Evolutionary conservation across 2,329 filamentous ascomycete genomes (phyloP).

Genomic region (Massarina eburnea): DNA sequence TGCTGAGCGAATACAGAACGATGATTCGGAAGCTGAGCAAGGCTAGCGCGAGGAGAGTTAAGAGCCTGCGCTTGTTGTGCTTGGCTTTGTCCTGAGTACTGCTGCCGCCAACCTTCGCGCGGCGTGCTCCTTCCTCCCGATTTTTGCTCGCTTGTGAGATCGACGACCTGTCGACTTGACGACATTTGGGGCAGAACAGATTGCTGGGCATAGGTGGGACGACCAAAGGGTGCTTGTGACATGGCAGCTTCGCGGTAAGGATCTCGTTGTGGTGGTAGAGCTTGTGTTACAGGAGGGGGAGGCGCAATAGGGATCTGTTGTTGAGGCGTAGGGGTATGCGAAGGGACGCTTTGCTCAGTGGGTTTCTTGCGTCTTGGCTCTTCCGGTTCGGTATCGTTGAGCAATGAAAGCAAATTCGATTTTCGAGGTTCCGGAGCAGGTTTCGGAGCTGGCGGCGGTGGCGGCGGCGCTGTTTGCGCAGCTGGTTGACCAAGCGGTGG

Average conservation of each 20-base stretch:
- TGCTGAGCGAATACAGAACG: conserved; percentile 38
- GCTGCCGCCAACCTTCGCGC: conserved; percentile 36
- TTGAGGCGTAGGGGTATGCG: conserved; percentile 38
- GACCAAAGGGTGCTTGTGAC: conserved; percentile 29
- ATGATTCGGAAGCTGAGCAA: conserved; percentile 32
- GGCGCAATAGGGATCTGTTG: conserved; percentile 37
- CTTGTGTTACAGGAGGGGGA: conserved; percentile 29
- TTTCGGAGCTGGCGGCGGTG: conserved; percentile 20
- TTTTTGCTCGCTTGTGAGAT: conserved; percentile 34
- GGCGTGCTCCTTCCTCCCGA: conserved; percentile 17
- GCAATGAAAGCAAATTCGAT: conserved; percentile 41
- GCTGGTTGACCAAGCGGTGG: conserved; percentile 23
- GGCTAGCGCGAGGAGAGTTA: conserved; percentile 29
- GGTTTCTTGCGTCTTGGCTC: conserved; percentile 38
- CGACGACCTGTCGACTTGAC: conserved; percentile 29
- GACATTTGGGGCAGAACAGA: conserved; percentile 21
- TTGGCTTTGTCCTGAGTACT: conserved; percentile 30
- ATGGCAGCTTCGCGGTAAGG: conserved; percentile 25
- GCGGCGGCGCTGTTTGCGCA: conserved; percentile 17
- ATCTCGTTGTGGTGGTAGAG: conserved; percentile 27
- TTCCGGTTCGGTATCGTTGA: conserved; percentile 43
- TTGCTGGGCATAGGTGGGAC: conserved; percentile 31
- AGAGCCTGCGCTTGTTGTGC: conserved; percentile 23
- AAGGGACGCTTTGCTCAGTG: conserved; percentile 33
- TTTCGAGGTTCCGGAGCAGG: conserved; percentile 37